These are phyloP conservation scores for Fusarium sp. DNA, from an alignment of 2,329 filamentous ascomycete species.

Conservation along the genomic window DNA sequence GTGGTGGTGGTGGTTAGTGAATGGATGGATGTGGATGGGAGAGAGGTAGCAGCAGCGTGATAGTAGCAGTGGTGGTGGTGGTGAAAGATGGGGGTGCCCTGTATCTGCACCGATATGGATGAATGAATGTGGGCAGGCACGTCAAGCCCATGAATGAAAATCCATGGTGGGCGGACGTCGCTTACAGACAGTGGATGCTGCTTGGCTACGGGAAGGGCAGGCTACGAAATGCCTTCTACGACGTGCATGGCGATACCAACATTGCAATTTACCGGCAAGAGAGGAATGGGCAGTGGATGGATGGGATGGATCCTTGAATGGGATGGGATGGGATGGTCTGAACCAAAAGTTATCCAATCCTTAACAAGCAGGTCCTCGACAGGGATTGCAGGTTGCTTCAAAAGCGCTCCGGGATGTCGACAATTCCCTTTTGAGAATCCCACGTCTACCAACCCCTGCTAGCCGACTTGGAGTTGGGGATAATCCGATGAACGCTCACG, in stretches of 20 bases:
- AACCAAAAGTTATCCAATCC: not conserved
- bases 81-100: slow-evolving; percentile 13
- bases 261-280: not conserved
- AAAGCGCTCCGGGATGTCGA: slow-evolving; percentile 25
- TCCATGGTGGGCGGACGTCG: not conserved
- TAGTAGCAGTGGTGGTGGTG: slow-evolving; percentile 23
- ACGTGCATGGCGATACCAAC: slow-evolving; percentile 1
- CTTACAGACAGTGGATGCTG: not conserved
- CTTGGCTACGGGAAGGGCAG: not conserved
- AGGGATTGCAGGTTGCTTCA: slow-evolving; percentile 8
- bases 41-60: slow-evolving; percentile 3
- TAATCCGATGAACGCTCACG: slow-evolving; percentile 24
- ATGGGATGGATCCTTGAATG: not conserved
- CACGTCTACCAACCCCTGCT: slow-evolving; percentile 18
- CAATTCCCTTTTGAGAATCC: slow-evolving; percentile 30
- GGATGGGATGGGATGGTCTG: not conserved
- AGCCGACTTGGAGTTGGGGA: slow-evolving; percentile 1
- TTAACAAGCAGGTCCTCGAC: slow-evolving; percentile 2
- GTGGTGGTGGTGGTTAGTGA: slow-evolving; percentile 7
- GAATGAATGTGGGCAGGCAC: not conserved
- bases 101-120: slow-evolving; percentile 1
- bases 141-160: not conserved
- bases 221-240: not conserved
- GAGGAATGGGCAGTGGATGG: not conserved
- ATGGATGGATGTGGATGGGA: slow-evolving; percentile 18